A percentile compares a stretch with the other conserved stretches of the same genome.
phyloP scores from a whole-genome alignment of 805 yeast genomes.

The Zygotorulaspora sp. region DNA sequence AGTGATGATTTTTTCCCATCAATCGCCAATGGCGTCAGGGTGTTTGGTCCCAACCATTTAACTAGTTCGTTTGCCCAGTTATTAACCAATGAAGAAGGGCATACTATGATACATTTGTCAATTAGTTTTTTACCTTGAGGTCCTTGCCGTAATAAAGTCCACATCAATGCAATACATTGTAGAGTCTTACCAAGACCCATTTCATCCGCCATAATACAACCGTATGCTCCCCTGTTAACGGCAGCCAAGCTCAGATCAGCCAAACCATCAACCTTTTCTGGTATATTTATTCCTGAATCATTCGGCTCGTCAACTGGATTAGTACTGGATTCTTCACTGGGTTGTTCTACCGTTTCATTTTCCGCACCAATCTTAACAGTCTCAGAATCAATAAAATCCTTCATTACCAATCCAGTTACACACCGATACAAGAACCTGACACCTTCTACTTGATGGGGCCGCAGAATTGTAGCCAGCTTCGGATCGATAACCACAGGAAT shows the following conservation, averaged over 20 bases:
- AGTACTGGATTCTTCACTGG: constrained; percentile 4
- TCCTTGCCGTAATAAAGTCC: constrained; percentile 87
- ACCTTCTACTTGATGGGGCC: constrained; percentile 97
- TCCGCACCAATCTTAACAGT: constrained; percentile 13
- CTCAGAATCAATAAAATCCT: constrained; percentile 32
- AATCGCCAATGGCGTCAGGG: constrained; percentile 78
- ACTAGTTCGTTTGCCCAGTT: constrained; percentile 97
- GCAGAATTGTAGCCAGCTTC: constrained; percentile 66
- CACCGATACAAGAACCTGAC: constrained; percentile 87
- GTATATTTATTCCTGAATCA: neutral
- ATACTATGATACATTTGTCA: constrained; percentile 84
- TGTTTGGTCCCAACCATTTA: constrained; percentile 95
- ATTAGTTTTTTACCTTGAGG: constrained; percentile 79
- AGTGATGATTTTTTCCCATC: constrained; percentile 68
- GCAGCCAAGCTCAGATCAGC: constrained; percentile 2
- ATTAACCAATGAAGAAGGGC: constrained; percentile 89
- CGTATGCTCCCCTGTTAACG: constrained; percentile 71
- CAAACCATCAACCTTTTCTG: no score
- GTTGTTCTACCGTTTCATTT: no score
- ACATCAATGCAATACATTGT: constrained; percentile 84
- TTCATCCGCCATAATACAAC: constrained; percentile 98
- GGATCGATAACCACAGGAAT: constrained; percentile 98
- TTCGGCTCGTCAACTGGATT: constrained; percentile 2
- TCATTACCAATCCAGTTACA: constrained; percentile 71
- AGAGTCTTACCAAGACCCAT: constrained; percentile 93